Evolutionary conservation across 768 basidiomycete species (phyloP).

Genomic region (Mrakia frigida): DNA sequence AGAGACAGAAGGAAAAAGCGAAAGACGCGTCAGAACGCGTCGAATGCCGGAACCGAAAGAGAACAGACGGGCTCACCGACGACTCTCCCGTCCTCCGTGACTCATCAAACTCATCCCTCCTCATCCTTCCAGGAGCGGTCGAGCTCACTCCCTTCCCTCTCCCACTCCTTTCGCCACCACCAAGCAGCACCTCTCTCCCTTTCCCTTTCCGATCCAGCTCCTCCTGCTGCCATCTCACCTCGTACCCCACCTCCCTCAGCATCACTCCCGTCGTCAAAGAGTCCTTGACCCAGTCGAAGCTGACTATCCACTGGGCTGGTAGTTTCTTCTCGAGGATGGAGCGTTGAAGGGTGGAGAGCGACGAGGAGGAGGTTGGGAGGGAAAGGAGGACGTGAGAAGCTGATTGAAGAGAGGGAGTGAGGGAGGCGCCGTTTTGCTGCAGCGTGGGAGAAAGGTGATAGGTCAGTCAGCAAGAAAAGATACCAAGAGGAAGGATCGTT

Average conservation of each 20-base stretch:
- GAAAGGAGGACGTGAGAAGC: constrained; percentile 21
- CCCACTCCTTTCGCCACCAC: background rate
- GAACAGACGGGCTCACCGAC: background rate
- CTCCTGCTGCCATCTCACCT: background rate
- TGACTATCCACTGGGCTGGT: background rate
- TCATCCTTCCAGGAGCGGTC: background rate
- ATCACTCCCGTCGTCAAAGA: constrained; percentile 7
- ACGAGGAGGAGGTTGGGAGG: background rate
- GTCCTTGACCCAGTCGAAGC: constrained; percentile 22
- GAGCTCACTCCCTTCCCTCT: background rate
- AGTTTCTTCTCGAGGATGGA: constrained; percentile 2
- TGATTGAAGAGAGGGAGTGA: constrained; percentile 13
- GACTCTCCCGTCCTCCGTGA: too few relatives aligned
- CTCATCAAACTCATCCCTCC: background rate
- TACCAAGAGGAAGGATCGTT: background rate
- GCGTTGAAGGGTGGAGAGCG: constrained; percentile 10
- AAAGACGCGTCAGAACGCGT: background rate
- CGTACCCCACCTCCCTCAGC: constrained; percentile 12
- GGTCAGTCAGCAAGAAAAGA: background rate
- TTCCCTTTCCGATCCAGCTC: background rate
- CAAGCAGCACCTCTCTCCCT: background rate
- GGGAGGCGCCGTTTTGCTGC: constrained; percentile 20
- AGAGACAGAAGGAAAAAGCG: background rate
- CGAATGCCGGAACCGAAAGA: background rate
- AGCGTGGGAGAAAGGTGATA: background rate